Evolutionary conservation across 73 alveolate species (phyloP).

Genomic region (Halteria grandinella): DNA sequence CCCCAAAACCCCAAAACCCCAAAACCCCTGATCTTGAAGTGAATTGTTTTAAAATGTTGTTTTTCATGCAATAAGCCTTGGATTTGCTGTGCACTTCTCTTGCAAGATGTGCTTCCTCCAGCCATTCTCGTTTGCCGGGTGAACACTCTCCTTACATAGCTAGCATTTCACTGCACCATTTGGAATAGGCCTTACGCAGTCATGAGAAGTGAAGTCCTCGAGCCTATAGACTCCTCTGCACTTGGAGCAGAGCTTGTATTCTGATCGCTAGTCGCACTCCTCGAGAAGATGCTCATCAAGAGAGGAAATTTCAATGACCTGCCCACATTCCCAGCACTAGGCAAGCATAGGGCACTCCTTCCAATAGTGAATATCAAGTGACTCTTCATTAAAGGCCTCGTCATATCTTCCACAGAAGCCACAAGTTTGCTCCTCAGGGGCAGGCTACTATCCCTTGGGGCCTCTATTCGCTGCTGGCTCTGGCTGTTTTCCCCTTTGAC

Average conservation of each 20-base stretch:
- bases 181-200: slow-evolving; percentile 73
- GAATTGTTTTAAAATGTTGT: no score
- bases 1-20: slow-evolving; percentile 30
- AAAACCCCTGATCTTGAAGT: not conserved
- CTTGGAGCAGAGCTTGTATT: slow-evolving; percentile 45
- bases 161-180: slow-evolving; percentile 91
- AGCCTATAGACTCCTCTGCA: slow-evolving; percentile 34
- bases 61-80: no score
- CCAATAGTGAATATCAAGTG: slow-evolving; percentile 91
- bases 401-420: slow-evolving; percentile 90
- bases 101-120: slow-evolving; percentile 85
- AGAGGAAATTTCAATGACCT: slow-evolving; percentile 86
- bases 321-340: slow-evolving; percentile 87
- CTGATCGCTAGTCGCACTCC: slow-evolving; percentile 32
- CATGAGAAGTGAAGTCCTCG: slow-evolving; percentile 47
- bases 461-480: not conserved
- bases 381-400: slow-evolving; percentile 81
- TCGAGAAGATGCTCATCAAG: slow-evolving; percentile 81
- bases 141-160: slow-evolving; percentile 89
- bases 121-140: slow-evolving; percentile 73
- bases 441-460: not conserved
- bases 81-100: slow-evolving; percentile 78
- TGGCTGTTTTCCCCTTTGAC: not conserved
- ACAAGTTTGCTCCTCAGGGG: slow-evolving; percentile 65
- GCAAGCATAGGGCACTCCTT: slow-evolving; percentile 95